Evolutionary conservation across 2,329 filamentous ascomycete genomes (phyloP).

Genomic region (Sclerotinia trifoliorum): DNA sequence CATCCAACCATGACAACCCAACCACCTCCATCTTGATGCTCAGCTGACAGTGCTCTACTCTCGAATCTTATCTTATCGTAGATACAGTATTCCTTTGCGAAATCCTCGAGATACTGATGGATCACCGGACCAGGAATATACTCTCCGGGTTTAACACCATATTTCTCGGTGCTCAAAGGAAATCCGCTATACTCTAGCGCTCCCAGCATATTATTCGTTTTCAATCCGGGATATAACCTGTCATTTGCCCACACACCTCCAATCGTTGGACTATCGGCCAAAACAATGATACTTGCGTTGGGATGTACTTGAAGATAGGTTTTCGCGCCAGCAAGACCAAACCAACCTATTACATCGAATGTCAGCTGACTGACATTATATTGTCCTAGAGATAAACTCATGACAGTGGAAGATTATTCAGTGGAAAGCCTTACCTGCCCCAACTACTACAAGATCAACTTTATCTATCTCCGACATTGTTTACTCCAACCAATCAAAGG

Average conservation of each 20-base stretch:
- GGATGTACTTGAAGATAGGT: slow-evolving; percentile 60
- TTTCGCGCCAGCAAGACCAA: slow-evolving; percentile 61
- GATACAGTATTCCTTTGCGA: slow-evolving; percentile 53
- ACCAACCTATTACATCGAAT: slow-evolving; percentile 12
- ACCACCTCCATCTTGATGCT: slow-evolving; percentile 44
- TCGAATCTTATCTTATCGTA: slow-evolving; percentile 49
- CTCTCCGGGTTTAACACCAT: slow-evolving; percentile 49
- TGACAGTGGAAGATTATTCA: neutral
- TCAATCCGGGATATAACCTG: slow-evolving; percentile 66
- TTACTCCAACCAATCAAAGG: neutral
- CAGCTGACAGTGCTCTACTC: slow-evolving; percentile 48
- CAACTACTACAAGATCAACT: slow-evolving; percentile 14
- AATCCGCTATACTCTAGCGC: slow-evolving; percentile 74
- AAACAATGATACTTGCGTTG: slow-evolving; percentile 52
- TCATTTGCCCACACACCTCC: slow-evolving; percentile 71
- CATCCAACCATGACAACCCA: slow-evolving; percentile 44
- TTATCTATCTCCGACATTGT: neutral
- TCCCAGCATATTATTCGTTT: slow-evolving; percentile 71
- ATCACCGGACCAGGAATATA: slow-evolving; percentile 59
- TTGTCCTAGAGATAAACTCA: neutral
- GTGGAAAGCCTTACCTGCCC: slow-evolving; percentile 14
- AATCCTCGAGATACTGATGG: slow-evolving; percentile 57
- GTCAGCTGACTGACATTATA: neutral
- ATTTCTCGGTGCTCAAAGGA: slow-evolving; percentile 60
- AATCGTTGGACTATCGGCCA: slow-evolving; percentile 56